phyloP scores from a whole-genome alignment of 345 rosid genomes.

The Gossypium anomalum region DNA sequence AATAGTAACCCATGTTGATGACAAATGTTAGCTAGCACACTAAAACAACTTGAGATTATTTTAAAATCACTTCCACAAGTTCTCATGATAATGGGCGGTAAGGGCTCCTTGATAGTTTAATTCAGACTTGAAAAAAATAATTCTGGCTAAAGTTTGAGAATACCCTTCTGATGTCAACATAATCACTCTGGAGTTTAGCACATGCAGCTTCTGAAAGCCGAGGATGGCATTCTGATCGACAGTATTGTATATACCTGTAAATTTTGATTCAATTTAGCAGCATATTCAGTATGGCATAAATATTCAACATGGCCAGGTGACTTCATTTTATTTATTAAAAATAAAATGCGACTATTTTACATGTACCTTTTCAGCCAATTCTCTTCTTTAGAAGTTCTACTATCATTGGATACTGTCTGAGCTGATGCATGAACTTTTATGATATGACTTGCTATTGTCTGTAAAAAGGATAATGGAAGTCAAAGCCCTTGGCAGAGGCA shows the following conservation, averaged over 20 bases:
- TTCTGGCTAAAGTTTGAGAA: neutral
- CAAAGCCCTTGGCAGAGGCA: neutral
- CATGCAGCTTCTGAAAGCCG: constrained; percentile 81
- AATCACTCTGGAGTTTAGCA: constrained; percentile 62
- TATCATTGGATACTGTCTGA: constrained; percentile 45
- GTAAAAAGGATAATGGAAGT: constrained; percentile 25
- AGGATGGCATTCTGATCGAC: constrained; percentile 81
- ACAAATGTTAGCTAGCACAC: constrained; percentile 2
- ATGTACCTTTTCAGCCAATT: constrained; percentile 89
- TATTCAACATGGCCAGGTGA: neutral
- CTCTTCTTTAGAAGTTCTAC: constrained; percentile 61
- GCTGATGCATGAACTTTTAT: constrained; percentile 96
- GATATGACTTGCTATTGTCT: constrained; percentile 91
- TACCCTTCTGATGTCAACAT: constrained; percentile 90
- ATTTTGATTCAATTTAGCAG: constrained; percentile 20
- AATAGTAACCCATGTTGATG: constrained; percentile 10
- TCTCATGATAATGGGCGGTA: neutral
- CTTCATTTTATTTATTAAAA: neutral
- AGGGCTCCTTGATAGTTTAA: neutral
- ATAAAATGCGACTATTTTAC: neutral
- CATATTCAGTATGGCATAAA: constrained; percentile 10
- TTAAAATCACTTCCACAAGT: neutral
- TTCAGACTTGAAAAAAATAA: neutral
- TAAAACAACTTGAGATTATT: neutral
- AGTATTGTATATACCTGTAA: constrained; percentile 77